phyloP scores from a whole-genome alignment of 2,329 filamentous ascomycete genomes.

The Penicillium sp. region DNA sequence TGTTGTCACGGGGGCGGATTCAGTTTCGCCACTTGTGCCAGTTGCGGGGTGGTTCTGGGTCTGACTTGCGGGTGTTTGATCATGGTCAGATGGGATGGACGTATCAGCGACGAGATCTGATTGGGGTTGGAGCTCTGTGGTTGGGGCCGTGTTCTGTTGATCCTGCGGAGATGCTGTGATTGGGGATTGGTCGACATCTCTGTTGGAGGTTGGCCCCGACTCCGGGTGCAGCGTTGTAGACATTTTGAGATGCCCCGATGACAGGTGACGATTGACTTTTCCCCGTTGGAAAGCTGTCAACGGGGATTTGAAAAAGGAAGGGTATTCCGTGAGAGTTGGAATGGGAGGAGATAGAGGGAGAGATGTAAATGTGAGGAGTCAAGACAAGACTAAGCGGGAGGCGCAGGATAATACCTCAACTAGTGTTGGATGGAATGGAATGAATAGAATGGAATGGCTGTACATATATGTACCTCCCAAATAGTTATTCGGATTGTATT shows the following conservation, averaged over 20 bases:
- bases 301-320: not conserved
- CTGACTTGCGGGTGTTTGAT: slow-evolving; percentile 9
- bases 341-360: slow-evolving; percentile 4
- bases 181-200: slow-evolving; percentile 12
- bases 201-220: slow-evolving; percentile 20
- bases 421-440: slow-evolving; percentile 6
- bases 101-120: slow-evolving; percentile 13
- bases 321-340: not conserved
- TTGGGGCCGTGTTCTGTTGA: slow-evolving; percentile 8
- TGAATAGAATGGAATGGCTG: not conserved
- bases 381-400: slow-evolving; percentile 15
- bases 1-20: slow-evolving; percentile 18
- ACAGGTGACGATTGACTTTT: slow-evolving; percentile 16
- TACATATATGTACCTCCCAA: not conserved
- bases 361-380: slow-evolving; percentile 25
- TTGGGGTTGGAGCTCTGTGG: slow-evolving; percentile 2
- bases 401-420: slow-evolving; percentile 14
- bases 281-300: slow-evolving; percentile 1
- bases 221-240: slow-evolving; percentile 26
- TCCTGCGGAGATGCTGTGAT: slow-evolving; percentile 14
- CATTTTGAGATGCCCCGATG: slow-evolving; percentile 19
- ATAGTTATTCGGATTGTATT: not conserved
- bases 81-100: slow-evolving; percentile 10
- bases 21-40: slow-evolving; percentile 20
- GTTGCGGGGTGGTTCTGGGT: slow-evolving; percentile 23